phyloP scores from a whole-genome alignment of 257 asterid species.

The Marsdenia floribunda region DNA sequence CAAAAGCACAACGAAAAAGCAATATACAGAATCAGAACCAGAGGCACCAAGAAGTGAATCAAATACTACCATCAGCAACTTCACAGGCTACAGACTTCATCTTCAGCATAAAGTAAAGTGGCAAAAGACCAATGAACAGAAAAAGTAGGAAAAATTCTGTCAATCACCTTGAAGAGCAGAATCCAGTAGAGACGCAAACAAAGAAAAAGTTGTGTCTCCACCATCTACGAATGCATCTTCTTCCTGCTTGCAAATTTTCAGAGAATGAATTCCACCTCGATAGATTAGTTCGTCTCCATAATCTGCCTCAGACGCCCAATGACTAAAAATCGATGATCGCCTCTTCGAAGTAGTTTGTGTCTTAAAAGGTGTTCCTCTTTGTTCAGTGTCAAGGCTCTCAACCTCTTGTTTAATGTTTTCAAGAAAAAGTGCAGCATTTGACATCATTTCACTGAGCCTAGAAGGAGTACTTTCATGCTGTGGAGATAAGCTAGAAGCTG shows the following conservation, averaged over 20 bases:
- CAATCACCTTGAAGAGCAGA: slow-evolving; percentile 83
- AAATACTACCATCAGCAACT: neutral
- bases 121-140: neutral
- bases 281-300: slow-evolving; percentile 28
- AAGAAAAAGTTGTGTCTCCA: slow-evolving; percentile 58
- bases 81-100: neutral
- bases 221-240: slow-evolving; percentile 49
- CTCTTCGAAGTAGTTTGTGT: slow-evolving; percentile 40
- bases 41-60: neutral
- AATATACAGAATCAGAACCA: neutral
- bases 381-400: slow-evolving; percentile 48
- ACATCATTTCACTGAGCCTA: slow-evolving; percentile 47
- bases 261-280: slow-evolving; percentile 59
- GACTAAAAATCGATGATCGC: slow-evolving; percentile 42
- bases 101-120: neutral
- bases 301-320: slow-evolving; percentile 34
- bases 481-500: slow-evolving; percentile 62
- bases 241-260: slow-evolving; percentile 75
- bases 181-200: slow-evolving; percentile 87
- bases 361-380: slow-evolving; percentile 41
- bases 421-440: slow-evolving; percentile 78
- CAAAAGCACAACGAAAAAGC: neutral
- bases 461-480: slow-evolving; percentile 56
- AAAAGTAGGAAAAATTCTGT: neutral
- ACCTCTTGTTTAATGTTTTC: slow-evolving; percentile 81